Evolutionary conservation across 2,329 filamentous ascomycete species (phyloP), one percentile per base, ranked within the genome.

Genomic region (Talaromyces sp.): DNA sequence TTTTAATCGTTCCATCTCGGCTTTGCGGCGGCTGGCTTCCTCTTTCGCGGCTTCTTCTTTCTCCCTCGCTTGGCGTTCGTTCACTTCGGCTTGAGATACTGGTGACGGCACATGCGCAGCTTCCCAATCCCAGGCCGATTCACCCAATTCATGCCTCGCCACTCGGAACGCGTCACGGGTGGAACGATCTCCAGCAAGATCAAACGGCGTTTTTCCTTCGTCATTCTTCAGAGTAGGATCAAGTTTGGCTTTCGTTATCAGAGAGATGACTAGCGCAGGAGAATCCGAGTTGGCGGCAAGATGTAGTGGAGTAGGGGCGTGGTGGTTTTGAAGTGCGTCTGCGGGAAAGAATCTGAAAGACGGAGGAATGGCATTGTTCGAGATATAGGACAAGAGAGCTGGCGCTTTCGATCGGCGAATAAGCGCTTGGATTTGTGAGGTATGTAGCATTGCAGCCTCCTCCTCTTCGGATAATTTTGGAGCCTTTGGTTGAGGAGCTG

Each of bases 91-190:
- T 70, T 87, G 89, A 2, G 86, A 88, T 57, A 99, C 80, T 0
- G 90, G 81, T 0, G 88, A 72, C 0, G 93, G 92, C 0, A 99
- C 87, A 31, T 86, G 86, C 1, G 92, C 89, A 0, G 80, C 82
- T 3, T 90, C 87, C 95, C 95, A 99, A 69, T 91, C 80, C 87
- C 90, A 96, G 19, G 82, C 85, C 0, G 76, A 75, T 74, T 96
- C 92, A 16, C 93, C 93, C 1, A 97, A 82, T 73, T 96, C 90
- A 37, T 87, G 85, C 7, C 95, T 90, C 3, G 93, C 92, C 2
- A 97, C 87, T 1, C 95, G 90, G 80, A 99, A 99, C 0, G 93
- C 91, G 73, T 98, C 93, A 1, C 94, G 87, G 0, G 93, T 97
- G 2, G 89, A 79, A 4, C 93, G 87, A 74, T 98, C 93, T 49